These are phyloP conservation scores for Flaveria brownii DNA, from an alignment of 129 eudicot species.

Conservation along the genomic window DNA sequence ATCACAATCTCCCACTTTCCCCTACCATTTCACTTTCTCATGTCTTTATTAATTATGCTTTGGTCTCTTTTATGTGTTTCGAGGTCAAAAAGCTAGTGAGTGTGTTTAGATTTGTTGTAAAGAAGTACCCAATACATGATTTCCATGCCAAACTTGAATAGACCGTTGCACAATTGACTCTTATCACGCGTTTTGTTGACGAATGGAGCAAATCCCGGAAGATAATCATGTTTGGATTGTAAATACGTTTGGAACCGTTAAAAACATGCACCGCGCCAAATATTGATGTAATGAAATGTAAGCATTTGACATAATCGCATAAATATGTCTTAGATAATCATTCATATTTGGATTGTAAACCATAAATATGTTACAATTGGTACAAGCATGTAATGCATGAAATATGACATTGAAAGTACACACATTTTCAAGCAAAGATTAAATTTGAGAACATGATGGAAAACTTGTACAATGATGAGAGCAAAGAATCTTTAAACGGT, in stretches of 20 bases:
- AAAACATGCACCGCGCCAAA: not conserved
- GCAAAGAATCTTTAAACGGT: slow-evolving; percentile 16
- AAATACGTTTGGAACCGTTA: not conserved
- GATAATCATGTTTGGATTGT: not conserved
- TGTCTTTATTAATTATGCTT: slow-evolving; percentile 41
- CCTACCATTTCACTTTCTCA: slow-evolving; percentile 44
- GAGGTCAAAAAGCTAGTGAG: slow-evolving; percentile 47
- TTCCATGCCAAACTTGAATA: slow-evolving; percentile 44
- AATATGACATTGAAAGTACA: not conserved
- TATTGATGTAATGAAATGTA: not conserved
- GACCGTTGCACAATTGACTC: not conserved
- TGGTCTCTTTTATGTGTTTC: slow-evolving; percentile 41
- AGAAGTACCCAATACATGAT: slow-evolving; percentile 35
- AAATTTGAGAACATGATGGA: slow-evolving; percentile 29
- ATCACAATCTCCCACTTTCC: slow-evolving; percentile 47
- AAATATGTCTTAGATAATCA: not conserved
- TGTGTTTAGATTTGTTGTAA: slow-evolving; percentile 34
- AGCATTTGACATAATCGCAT: not conserved
- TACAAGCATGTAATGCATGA: slow-evolving; percentile 6
- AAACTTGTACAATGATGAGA: slow-evolving; percentile 32
- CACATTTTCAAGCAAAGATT: not conserved
- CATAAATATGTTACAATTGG: not conserved
- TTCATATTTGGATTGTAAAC: not conserved
- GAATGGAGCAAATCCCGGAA: not conserved
- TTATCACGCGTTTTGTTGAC: not conserved